Percentiles rank a stretch among this genome's conserved stretches.
Evolutionary conservation across 2,329 filamentous ascomycete genomes (phyloP).

Genomic region (Diaporthe nobilis): DNA sequence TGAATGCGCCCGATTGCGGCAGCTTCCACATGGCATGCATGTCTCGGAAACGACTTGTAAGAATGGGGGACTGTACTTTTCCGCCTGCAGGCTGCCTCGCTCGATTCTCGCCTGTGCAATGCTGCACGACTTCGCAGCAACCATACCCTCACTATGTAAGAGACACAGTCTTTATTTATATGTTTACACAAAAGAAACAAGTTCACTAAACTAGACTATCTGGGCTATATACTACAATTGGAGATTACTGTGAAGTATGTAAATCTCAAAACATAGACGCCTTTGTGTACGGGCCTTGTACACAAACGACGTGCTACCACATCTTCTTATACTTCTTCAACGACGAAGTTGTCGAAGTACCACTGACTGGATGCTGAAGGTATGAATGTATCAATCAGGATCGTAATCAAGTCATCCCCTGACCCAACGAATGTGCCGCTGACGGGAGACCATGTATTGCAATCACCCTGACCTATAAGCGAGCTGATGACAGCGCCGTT

Average conservation of each 20-base stretch:
- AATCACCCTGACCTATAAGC: neutral
- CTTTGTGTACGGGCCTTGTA: neutral
- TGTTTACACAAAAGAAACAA: neutral
- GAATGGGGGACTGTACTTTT: neutral
- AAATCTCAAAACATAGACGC: neutral
- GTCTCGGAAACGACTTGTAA: neutral
- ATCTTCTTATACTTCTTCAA: neutral
- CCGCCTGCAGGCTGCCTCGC: too few relatives aligned
- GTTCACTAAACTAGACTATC: neutral
- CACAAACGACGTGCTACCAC: too few relatives aligned
- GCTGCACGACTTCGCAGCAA: neutral
- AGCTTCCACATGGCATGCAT: neutral
- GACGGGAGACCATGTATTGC: neutral
- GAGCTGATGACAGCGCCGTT: neutral
- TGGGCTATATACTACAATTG: neutral
- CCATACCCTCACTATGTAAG: neutral
- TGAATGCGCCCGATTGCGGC: neutral
- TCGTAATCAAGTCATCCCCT: neutral
- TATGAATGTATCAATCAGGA: rapidly evolving
- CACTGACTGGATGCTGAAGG: neutral
- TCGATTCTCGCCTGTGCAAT: neutral
- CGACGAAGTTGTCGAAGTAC: neutral
- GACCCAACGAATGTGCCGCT: neutral
- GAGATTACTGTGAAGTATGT: neutral
- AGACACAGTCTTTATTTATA: neutral